These are phyloP conservation scores for Cucurbita argyrosperma DNA, from an alignment of 306 rosid species.

Conservation along the genomic window DNA sequence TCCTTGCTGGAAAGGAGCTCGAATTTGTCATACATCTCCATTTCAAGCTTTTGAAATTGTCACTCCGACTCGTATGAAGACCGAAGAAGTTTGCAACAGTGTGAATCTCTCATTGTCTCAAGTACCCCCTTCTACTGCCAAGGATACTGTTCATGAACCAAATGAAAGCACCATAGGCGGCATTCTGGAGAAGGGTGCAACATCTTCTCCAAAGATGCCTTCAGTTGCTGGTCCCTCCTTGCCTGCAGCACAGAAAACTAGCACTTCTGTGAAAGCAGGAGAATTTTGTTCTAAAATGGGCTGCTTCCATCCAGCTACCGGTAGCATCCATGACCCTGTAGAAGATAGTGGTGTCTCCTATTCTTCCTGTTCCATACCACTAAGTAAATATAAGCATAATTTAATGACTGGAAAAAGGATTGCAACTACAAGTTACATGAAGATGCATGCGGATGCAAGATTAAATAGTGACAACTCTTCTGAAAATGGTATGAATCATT, in stretches of 20 bases:
- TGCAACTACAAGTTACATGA: constrained; percentile 9
- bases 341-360: constrained; percentile 17
- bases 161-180: constrained; percentile 17
- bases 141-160: constrained; percentile 22
- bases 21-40: constrained; percentile 26
- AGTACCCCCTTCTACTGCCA: constrained; percentile 10
- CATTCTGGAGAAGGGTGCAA: constrained; percentile 24
- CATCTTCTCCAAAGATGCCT: constrained; percentile 20
- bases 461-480: constrained; percentile 11
- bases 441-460: constrained; percentile 9
- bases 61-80: constrained; percentile 19
- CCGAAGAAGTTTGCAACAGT: constrained; percentile 16
- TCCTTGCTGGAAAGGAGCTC: constrained; percentile 96
- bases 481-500: constrained; percentile 10
- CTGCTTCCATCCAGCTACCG: constrained; percentile 16
- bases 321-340: constrained; percentile 15
- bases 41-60: constrained; percentile 24
- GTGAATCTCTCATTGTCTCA: constrained; percentile 24
- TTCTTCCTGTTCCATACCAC: constrained; percentile 20
- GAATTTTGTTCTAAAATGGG: constrained; percentile 18
- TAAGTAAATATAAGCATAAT: constrained; percentile 15
- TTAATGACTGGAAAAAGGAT: constrained; percentile 15
- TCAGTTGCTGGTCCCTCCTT: constrained; percentile 18
- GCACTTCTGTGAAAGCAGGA: constrained; percentile 19
- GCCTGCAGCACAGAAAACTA: constrained; percentile 22